Evolutionary conservation across 1,139 yeast genomes (phyloP).

Genomic region (Blastobotrys elegans): DNA sequence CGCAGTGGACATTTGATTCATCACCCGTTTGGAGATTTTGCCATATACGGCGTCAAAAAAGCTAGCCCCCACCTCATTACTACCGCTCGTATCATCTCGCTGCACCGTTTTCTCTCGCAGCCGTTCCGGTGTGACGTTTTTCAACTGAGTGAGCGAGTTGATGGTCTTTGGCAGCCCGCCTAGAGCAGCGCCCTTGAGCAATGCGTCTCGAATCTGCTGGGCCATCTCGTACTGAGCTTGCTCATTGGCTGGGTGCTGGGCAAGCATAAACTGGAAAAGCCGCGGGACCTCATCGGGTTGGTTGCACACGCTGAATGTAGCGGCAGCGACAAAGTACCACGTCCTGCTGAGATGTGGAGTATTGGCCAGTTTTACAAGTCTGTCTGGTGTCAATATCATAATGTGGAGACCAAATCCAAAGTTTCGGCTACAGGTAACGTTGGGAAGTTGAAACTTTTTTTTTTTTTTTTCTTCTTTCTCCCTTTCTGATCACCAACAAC

Average conservation of each 20-base stretch:
- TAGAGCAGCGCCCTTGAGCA: slow-evolving; percentile 71
- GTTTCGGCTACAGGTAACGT: no score
- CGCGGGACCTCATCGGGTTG: slow-evolving; percentile 75
- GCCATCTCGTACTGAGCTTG: slow-evolving; percentile 39
- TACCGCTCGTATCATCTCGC: slow-evolving; percentile 21
- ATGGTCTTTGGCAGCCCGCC: slow-evolving; percentile 83
- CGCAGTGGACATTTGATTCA: slow-evolving; percentile 61
- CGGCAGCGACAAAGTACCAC: slow-evolving; percentile 80
- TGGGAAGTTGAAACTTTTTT: no score
- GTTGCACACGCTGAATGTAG: slow-evolving; percentile 76
- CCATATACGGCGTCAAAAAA: slow-evolving; percentile 76
- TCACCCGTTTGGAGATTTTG: slow-evolving; percentile 64
- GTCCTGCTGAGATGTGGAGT: slow-evolving; percentile 50
- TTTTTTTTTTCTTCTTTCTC: no score
- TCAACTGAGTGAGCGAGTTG: slow-evolving; percentile 65
- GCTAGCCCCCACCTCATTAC: slow-evolving; percentile 47
- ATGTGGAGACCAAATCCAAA: background rate
- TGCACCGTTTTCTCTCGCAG: slow-evolving; percentile 35
- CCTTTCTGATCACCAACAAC: no score
- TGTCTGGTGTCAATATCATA: slow-evolving; percentile 50
- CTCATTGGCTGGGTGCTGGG: slow-evolving; percentile 31
- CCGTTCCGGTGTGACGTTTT: slow-evolving; percentile 56
- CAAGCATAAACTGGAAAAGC: slow-evolving; percentile 67
- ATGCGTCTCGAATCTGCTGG: slow-evolving; percentile 63
- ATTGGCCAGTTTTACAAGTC: slow-evolving; percentile 50